Conservation (phyloP, 495 filamentous ascomycete species). For the Aspergillus saccharolyticus region DNA sequence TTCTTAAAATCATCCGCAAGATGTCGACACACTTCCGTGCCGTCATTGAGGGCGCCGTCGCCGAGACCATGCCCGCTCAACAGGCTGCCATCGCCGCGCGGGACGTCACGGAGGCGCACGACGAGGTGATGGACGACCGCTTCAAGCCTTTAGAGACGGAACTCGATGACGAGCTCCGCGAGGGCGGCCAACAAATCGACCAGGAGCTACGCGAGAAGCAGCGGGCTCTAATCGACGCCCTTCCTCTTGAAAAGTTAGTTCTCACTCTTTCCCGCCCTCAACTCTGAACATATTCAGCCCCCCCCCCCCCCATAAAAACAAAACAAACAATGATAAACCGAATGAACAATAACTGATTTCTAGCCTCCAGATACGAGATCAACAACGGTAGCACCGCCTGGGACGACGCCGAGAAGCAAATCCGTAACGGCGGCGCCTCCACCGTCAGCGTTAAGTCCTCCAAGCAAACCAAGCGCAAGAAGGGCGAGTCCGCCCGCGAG, state of each 20-base stretch:
- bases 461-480: conserved; percentile 73
- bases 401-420: conserved; percentile 79
- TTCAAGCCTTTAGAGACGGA: conserved; percentile 64
- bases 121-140: conserved; percentile 54
- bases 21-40: conserved; percentile 68
- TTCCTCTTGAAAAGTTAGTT: conserved; percentile 82
- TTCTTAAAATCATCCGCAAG: conserved; percentile 92
- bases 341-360: conserved; percentile 44
- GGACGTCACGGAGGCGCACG: conserved; percentile 55
- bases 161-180: conserved; percentile 82
- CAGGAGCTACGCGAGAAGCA: conserved; percentile 68
- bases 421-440: conserved; percentile 54
- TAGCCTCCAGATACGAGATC: conserved; percentile 68
- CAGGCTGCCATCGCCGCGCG: conserved; percentile 45
- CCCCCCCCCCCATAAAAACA: no score
- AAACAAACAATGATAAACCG: neutral
- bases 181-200: conserved; percentile 73
- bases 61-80: conserved; percentile 59
- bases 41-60: conserved; percentile 70
- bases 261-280: neutral
- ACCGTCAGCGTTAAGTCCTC: conserved; percentile 78
- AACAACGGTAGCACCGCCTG: conserved; percentile 65
- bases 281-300: neutral
- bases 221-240: conserved; percentile 77
- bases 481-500: conserved; percentile 56